Conservation (phyloP, 768 basidiomycete genomes). For the Termitomyces heimii region DNA sequence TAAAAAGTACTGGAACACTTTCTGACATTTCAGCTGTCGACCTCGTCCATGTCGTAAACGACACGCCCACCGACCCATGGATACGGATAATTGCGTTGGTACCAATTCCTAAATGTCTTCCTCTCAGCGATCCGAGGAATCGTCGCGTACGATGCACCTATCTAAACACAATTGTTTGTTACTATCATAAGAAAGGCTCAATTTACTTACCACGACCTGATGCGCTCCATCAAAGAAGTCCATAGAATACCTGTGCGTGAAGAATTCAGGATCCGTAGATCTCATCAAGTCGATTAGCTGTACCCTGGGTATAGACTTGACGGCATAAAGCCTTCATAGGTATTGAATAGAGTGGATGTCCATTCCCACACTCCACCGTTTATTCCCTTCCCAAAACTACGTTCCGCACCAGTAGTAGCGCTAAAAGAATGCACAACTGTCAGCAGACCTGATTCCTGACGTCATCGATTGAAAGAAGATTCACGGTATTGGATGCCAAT, state of each 20-base stretch:
- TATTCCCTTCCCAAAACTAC: constrained; percentile 51
- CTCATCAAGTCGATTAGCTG: constrained; percentile 1
- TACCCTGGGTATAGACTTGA: constrained; percentile 87
- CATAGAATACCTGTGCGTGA: constrained; percentile 52
- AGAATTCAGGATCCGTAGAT: neutral
- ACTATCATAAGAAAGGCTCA: neutral
- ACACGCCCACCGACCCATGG: constrained; percentile 76
- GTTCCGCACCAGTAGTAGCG: constrained; percentile 59
- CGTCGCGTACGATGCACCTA: constrained; percentile 89
- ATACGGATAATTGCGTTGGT: constrained; percentile 87
- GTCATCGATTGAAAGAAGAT: constrained; percentile 20
- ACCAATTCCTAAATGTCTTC: constrained; percentile 81
- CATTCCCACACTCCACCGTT: constrained; percentile 99
- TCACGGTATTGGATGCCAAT: constrained; percentile 92
- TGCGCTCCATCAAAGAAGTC: constrained; percentile 93
- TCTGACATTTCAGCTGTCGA: neutral
- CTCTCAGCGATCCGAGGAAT: constrained; percentile 78
- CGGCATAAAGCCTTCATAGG: constrained; percentile 67
- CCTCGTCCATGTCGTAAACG: constrained; percentile 36
- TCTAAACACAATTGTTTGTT: constrained; percentile 30
- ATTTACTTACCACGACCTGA: constrained; percentile 71
- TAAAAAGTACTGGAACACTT: neutral
- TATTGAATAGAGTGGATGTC: constrained; percentile 78
- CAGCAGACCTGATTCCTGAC: neutral
- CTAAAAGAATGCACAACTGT: constrained; percentile 24